A percentile compares a stretch with the other conserved stretches of the same genome.
Evolutionary conservation across 2,329 filamentous ascomycete genomes (phyloP).

Genomic region (Sporothrix humicola): DNA sequence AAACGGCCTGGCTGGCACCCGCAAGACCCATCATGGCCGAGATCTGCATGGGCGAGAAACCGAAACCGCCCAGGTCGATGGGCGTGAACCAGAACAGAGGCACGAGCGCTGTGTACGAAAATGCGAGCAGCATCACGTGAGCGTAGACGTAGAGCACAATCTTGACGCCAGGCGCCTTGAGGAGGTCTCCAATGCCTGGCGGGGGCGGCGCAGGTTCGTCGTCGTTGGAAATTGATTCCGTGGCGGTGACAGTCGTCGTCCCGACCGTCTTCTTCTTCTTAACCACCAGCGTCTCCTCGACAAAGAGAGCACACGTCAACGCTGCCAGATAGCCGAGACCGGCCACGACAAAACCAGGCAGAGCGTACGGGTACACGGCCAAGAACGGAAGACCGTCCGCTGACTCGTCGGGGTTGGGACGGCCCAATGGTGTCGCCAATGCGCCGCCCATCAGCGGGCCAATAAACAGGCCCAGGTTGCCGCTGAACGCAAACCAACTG

Average conservation of each 20-base stretch:
- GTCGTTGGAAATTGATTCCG: background rate
- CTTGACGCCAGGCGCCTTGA: conserved; percentile 68
- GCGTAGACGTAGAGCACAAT: conserved; percentile 69
- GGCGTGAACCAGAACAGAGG: conserved; percentile 73
- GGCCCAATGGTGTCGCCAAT: conserved; percentile 68
- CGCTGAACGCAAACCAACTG: conserved; percentile 75
- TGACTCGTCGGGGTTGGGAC: conserved; percentile 54
- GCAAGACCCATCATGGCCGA: conserved; percentile 68
- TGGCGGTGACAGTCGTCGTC: background rate
- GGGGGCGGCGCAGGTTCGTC: background rate
- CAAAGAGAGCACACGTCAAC: conserved; percentile 58
- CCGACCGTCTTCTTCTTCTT: background rate
- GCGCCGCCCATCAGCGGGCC: conserved; percentile 73
- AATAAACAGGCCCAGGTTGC: conserved; percentile 75
- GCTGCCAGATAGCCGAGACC: conserved; percentile 60
- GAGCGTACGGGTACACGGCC: conserved; percentile 67
- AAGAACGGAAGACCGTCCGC: conserved; percentile 57
- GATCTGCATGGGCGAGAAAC: conserved; percentile 67
- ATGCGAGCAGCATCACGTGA: conserved; percentile 71
- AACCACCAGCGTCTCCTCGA: conserved; percentile 64
- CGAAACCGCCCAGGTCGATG: conserved; percentile 66
- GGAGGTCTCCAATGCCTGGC: conserved; percentile 58
- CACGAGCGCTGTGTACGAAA: conserved; percentile 72
- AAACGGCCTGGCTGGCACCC: conserved; percentile 70
- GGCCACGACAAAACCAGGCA: conserved; percentile 66